These are phyloP conservation scores for Tricholoma matsutake DNA, from an alignment of 768 basidiomycete species.

Conservation along the genomic window DNA sequence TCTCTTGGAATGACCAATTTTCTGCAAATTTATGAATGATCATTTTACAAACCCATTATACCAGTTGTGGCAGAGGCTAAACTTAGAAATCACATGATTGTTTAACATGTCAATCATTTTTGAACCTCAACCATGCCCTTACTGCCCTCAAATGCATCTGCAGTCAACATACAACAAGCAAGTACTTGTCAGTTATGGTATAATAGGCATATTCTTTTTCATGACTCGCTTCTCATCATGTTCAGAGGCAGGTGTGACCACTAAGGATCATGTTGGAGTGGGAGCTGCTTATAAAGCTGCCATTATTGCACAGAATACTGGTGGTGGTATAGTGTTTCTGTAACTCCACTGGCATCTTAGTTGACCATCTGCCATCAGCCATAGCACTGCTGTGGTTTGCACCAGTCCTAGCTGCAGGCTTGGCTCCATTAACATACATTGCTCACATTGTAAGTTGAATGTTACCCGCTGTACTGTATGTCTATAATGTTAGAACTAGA, in stretches of 20 bases:
- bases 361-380: conserved; percentile 7
- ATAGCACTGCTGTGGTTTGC: conserved; percentile 6
- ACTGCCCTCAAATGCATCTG: too few relatives aligned
- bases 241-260: not conserved
- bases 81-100: too few relatives aligned
- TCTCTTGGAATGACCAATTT: too few relatives aligned
- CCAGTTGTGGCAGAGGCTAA: too few relatives aligned
- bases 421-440: conserved; percentile 4
- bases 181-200: not conserved
- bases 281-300: not conserved
- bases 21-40: too few relatives aligned
- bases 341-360: conserved; percentile 4
- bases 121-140: too few relatives aligned
- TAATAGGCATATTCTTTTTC: too few relatives aligned
- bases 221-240: not conserved
- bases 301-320: conserved; percentile 1
- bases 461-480: not conserved
- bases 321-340: too few relatives aligned
- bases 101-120: too few relatives aligned
- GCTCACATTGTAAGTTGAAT: not conserved
- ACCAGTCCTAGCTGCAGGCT: too few relatives aligned
- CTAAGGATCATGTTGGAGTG: conserved; percentile 3
- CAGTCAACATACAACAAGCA: too few relatives aligned
- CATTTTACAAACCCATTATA: too few relatives aligned
- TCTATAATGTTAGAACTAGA: conserved; percentile 4